A percentile compares a stretch with the other conserved stretches of the same genome.
These are phyloP conservation scores for Pseudofabraea citricarpa DNA, from an alignment of 2,329 filamentous ascomycete genomes.

Conservation along the genomic window DNA sequence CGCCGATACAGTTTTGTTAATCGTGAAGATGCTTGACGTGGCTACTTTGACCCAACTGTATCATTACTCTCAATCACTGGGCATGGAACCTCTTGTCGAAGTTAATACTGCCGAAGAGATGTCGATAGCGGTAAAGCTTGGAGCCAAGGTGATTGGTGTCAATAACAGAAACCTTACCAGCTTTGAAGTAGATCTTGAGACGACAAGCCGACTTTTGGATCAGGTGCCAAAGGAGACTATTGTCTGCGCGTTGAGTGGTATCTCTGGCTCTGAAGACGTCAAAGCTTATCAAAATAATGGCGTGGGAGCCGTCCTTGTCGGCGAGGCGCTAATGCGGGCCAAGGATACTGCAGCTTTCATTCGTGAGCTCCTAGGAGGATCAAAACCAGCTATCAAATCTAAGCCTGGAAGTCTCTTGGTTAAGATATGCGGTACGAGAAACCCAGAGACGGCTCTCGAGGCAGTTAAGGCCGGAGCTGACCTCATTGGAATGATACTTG, in stretches of 20 bases:
- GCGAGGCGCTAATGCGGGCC: slow-evolving; percentile 93
- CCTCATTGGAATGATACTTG: slow-evolving; percentile 88
- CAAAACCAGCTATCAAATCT: slow-evolving; percentile 27
- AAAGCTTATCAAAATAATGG: slow-evolving; percentile 82
- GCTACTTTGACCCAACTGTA: slow-evolving; percentile 73
- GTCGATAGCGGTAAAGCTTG: slow-evolving; percentile 78
- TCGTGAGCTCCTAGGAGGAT: slow-evolving; percentile 68
- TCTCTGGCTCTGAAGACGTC: slow-evolving; percentile 84
- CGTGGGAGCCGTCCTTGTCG: slow-evolving; percentile 88
- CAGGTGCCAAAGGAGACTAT: slow-evolving; percentile 83
- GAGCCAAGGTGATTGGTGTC: slow-evolving; percentile 88
- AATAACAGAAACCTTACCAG: slow-evolving; percentile 97
- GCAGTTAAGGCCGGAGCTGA: slow-evolving; percentile 87
- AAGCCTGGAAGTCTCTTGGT: slow-evolving; percentile 58
- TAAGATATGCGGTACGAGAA: slow-evolving; percentile 93
- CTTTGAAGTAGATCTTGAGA: slow-evolving; percentile 93
- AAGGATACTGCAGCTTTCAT: slow-evolving; percentile 80
- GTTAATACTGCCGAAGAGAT: slow-evolving; percentile 95
- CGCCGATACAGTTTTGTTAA: slow-evolving; percentile 89
- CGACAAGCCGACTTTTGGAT: slow-evolving; percentile 80
- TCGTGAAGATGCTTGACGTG: slow-evolving; percentile 93
- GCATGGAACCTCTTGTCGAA: slow-evolving; percentile 97
- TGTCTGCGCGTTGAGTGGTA: slow-evolving; percentile 91
- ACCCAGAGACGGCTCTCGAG: slow-evolving; percentile 70
- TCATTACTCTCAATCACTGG: slow-evolving; percentile 80